Conservation (phyloP, 345 rosid species). For the Sonneratia caseolaris region DNA sequence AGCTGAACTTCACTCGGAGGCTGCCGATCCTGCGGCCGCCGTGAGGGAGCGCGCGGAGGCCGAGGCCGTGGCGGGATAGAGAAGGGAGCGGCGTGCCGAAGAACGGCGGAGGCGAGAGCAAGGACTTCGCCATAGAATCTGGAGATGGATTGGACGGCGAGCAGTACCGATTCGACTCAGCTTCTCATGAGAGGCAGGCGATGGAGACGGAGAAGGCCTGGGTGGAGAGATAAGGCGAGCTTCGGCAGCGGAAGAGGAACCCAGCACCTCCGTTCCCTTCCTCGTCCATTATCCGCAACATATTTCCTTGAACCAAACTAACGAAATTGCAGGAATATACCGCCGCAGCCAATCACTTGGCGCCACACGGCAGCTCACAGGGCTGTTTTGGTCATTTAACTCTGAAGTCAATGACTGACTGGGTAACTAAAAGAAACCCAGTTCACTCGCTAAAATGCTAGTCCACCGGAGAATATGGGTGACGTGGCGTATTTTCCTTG, state of each 20-base stretch:
- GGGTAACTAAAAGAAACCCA: too few relatives aligned
- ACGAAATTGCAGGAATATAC: neutral
- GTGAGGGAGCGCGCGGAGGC: conserved; percentile 4
- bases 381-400: conserved; percentile 1
- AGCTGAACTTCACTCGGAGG: conserved; percentile 51
- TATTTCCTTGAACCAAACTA: neutral
- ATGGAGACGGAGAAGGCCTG: neutral
- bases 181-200: neutral
- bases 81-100: conserved; percentile 44
- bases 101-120: conserved; percentile 75
- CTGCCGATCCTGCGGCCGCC: conserved; percentile 30
- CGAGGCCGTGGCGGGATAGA: conserved; percentile 32
- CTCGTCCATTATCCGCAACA: too few relatives aligned
- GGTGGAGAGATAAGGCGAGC: conserved; percentile 5
- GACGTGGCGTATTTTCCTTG: neutral
- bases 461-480: neutral
- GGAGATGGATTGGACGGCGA: neutral
- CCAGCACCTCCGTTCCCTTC: neutral
- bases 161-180: neutral
- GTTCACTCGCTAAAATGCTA: neutral
- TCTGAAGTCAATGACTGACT: neutral
- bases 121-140: conserved; percentile 57
- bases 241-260: neutral
- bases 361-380: neutral
- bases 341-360: neutral